Evolutionary conservation across 805 yeast genomes (phyloP).

Genomic region (Wickerhamomyces ciferrii): DNA sequence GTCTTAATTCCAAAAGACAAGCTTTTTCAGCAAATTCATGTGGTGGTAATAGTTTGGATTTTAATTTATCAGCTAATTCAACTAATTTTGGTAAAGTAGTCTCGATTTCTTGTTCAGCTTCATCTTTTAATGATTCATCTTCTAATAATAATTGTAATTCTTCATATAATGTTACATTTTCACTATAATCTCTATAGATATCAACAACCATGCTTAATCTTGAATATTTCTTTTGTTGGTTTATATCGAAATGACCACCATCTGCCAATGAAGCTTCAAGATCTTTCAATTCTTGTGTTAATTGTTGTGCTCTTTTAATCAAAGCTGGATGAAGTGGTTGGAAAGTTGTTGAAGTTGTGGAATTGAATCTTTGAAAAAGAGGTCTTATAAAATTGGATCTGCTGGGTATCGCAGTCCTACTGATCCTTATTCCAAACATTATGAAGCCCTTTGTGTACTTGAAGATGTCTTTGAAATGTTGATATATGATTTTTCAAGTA

Average conservation of each 20-base stretch:
- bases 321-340: slow-evolving; percentile 45
- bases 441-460: neutral
- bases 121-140: slow-evolving; percentile 46
- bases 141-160: slow-evolving; percentile 39
- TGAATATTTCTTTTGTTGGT: slow-evolving; percentile 44
- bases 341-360: slow-evolving; percentile 8
- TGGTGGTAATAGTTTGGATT: slow-evolving; percentile 63
- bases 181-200: slow-evolving; percentile 31
- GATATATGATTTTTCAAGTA: no score
- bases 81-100: slow-evolving; percentile 39
- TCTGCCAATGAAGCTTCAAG: slow-evolving; percentile 37
- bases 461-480: no score
- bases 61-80: slow-evolving; percentile 38
- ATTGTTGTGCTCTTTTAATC: slow-evolving; percentile 37
- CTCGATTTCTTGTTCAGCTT: slow-evolving; percentile 59
- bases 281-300: slow-evolving; percentile 33
- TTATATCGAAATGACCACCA: slow-evolving; percentile 37
- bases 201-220: slow-evolving; percentile 39
- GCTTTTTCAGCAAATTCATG: slow-evolving; percentile 72
- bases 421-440: neutral
- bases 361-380: slow-evolving; percentile 7
- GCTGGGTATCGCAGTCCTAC: neutral
- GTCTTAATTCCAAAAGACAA: slow-evolving; percentile 79
- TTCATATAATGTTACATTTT: slow-evolving; percentile 21
- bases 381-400: neutral